phyloP scores from a whole-genome alignment of 768 basidiomycete genomes.

The Cyclocybe cylindracea region DNA sequence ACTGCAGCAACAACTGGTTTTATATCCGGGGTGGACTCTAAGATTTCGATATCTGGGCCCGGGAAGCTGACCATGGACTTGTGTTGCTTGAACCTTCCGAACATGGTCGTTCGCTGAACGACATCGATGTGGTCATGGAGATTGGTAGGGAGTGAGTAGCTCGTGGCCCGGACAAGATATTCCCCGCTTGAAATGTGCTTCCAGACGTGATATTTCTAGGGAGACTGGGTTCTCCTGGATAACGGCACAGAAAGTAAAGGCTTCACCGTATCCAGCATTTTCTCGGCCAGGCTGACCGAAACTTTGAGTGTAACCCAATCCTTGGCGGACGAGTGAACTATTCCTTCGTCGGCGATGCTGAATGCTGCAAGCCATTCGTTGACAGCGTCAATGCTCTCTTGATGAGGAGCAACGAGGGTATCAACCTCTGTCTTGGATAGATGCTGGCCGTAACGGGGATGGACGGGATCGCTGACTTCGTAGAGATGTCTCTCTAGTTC shows the following conservation, averaged over 20 bases:
- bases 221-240: neutral
- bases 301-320: slow-evolving; percentile 71
- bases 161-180: slow-evolving; percentile 59
- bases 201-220: slow-evolving; percentile 59
- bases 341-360: slow-evolving; percentile 47
- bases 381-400: slow-evolving; percentile 53
- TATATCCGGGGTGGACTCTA: slow-evolving; percentile 20
- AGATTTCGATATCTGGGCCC: slow-evolving; percentile 6
- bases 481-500: slow-evolving; percentile 51
- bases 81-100: slow-evolving; percentile 50
- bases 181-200: slow-evolving; percentile 47
- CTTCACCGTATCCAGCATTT: slow-evolving; percentile 62
- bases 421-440: slow-evolving; percentile 71
- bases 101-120: slow-evolving; percentile 71
- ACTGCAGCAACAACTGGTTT: slow-evolving; percentile 16
- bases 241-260: neutral
- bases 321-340: slow-evolving; percentile 54
- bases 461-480: slow-evolving; percentile 57
- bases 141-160: slow-evolving; percentile 60
- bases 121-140: slow-evolving; percentile 64
- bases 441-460: slow-evolving; percentile 51
- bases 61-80: slow-evolving; percentile 40
- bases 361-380: slow-evolving; percentile 61
- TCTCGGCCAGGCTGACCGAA: slow-evolving; percentile 57
- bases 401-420: slow-evolving; percentile 58